Base-by-base conservation (phyloP, 2,329 filamentous ascomycete genomes). In the Nothophoma quercina region DNA sequence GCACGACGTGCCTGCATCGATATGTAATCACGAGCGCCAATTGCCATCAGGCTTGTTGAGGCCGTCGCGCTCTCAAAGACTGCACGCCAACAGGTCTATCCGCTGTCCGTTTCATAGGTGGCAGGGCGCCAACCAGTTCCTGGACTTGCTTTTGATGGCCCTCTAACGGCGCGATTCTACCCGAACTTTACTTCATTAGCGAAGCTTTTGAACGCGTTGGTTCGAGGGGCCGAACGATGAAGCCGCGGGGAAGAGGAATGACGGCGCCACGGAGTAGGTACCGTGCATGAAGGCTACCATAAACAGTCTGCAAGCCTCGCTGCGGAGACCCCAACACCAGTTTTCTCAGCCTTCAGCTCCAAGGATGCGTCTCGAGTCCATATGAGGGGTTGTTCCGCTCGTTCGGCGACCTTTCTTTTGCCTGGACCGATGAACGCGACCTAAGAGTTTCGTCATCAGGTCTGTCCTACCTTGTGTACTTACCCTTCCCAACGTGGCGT, bases 381-480 rank as follows among this genome's bases (percentile, higher is more conserved):
- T 15, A 36, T 30, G 30, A 52, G 25, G 30, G 36, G 36, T 18
- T 9, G 36, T 12, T 7, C 26, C 43, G 26, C 38, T 41, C 26
- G 12, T 32, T 30, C 35, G 36, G 44, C 43, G 26, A 40, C 10
- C 25, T 59, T 53, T 39, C 45, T 48, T 49, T 56, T 58, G 36
- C 25, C 21, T 23, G 19, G 43, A 42, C 43, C 26, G 36, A 52
- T 52, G 38, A 28, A 38, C 26, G 33, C 36, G 26, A 25, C 26
- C 33, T 18, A 36, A 16, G 33, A 19, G 30, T 52, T 41, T 46
- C 49, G 42, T 35, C 41, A 45, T 23, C 33, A 29, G 32, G 22
- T 43, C 53, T 46, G 58, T 58, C 58, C 45, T 21, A 61, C 54
- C 42, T 47, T 53, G 55, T 57, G 49, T 51, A 32, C 53, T 30